These are phyloP conservation scores for Cercospora sp. DNA, from an alignment of 2,329 filamentous ascomycete species.

Conservation along the genomic window DNA sequence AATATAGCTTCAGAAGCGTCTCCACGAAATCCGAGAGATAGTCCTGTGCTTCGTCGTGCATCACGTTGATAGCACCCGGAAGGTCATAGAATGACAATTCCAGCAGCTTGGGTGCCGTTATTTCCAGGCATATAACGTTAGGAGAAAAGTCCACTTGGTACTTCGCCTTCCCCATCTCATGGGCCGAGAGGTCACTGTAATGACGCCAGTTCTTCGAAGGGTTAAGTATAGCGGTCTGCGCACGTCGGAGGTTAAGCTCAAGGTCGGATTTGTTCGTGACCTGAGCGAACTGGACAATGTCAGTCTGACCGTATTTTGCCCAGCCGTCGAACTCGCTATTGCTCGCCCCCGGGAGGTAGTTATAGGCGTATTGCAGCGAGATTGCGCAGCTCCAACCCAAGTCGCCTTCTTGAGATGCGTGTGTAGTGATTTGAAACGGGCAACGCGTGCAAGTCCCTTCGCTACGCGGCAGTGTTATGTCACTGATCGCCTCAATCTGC, in stretches of 20 bases:
- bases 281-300: constrained; percentile 60
- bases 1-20: constrained; percentile 61
- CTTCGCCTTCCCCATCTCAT: constrained; percentile 30
- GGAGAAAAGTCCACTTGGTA: constrained; percentile 70
- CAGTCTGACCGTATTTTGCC: constrained; percentile 50
- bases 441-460: constrained; percentile 74
- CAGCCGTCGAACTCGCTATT: constrained; percentile 70
- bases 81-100: constrained; percentile 82
- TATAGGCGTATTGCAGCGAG: constrained; percentile 65
- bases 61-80: constrained; percentile 75
- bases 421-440: constrained; percentile 75
- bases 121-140: constrained; percentile 75
- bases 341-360: constrained; percentile 54
- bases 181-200: constrained; percentile 34
- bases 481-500: constrained; percentile 50
- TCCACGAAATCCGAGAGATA: constrained; percentile 72
- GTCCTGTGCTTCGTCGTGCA: constrained; percentile 60
- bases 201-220: constrained; percentile 54
- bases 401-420: constrained; percentile 45
- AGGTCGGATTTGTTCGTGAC: constrained; percentile 64
- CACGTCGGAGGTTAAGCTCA: constrained; percentile 68
- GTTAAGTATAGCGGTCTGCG: constrained; percentile 75
- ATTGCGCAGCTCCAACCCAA: constrained; percentile 66
- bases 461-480: constrained; percentile 69
- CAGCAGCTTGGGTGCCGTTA: constrained; percentile 68